Evolutionary conservation across 306 rosid species (phyloP).

Genomic region (Arachis stenosperma): DNA sequence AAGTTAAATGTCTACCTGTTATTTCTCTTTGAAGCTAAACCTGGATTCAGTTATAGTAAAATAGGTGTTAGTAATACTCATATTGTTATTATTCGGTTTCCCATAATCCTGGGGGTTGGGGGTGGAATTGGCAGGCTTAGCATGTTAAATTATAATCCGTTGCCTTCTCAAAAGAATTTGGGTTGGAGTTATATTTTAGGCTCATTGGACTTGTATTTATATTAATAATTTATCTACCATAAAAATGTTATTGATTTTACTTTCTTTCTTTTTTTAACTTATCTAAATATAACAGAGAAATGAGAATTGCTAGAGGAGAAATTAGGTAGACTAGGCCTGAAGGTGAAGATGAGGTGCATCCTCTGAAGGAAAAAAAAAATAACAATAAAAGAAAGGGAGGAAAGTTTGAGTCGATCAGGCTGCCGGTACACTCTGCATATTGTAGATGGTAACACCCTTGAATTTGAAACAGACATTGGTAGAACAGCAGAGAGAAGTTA

Average conservation of each 20-base stretch:
- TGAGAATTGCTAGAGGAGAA: neutral
- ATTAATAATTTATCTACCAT: conserved; percentile 16
- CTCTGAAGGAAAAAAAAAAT: conserved; percentile 14
- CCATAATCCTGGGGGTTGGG: neutral
- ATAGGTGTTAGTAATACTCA: neutral
- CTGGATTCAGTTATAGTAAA: neutral
- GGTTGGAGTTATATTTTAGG: neutral
- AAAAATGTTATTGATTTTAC: neutral
- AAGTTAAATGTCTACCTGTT: neutral
- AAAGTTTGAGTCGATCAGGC: conserved; percentile 19
- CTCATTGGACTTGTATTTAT: conserved; percentile 32
- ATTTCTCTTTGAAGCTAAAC: neutral
- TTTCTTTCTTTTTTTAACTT: neutral
- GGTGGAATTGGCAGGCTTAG: conserved; percentile 19
- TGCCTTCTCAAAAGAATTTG: conserved; percentile 14
- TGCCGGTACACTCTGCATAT: conserved; percentile 9
- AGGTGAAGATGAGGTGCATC: conserved; percentile 20
- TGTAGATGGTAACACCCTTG: no score
- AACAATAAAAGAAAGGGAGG: neutral
- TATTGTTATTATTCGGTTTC: neutral
- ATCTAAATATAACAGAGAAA: neutral
- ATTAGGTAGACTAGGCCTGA: conserved; percentile 4
- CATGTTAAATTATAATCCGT: conserved; percentile 23
- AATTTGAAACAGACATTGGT: neutral
- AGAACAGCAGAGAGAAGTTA: conserved; percentile 6